Percentiles rank a stretch among this genome's conserved stretches.
Conservation (phyloP, 352 stramenopile species). For the Pythium dissotocum region DNA sequence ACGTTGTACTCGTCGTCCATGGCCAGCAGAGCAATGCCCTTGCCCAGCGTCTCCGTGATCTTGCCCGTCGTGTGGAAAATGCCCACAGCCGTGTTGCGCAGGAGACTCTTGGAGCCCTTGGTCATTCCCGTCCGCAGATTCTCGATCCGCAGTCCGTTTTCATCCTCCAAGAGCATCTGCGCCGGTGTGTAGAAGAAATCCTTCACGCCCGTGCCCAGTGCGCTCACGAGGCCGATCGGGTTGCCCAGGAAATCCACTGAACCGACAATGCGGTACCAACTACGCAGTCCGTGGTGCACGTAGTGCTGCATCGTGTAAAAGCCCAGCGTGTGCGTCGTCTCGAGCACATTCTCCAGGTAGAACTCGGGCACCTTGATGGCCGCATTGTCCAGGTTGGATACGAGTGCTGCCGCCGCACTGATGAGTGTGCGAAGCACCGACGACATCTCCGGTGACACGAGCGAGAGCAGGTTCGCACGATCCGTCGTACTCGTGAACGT, state of each 20-base stretch:
- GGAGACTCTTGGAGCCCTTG: constrained; percentile 84
- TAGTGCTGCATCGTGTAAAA: constrained; percentile 91
- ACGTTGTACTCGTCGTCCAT: constrained; percentile 90
- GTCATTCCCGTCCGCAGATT: constrained; percentile 89
- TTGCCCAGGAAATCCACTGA: constrained; percentile 91
- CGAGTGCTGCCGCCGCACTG: constrained; percentile 71
- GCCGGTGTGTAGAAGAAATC: constrained; percentile 96
- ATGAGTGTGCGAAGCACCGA: constrained; percentile 79
- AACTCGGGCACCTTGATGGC: constrained; percentile 90
- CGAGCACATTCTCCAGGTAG: constrained; percentile 87
- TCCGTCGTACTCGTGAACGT: constrained; percentile 88
- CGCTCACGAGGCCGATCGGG: constrained; percentile 88
- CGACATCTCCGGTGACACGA: constrained; percentile 82
- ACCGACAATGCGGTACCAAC: constrained; percentile 88
- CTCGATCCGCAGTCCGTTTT: constrained; percentile 82
- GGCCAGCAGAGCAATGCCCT: constrained; percentile 79
- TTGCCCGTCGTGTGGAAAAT: constrained; percentile 91
- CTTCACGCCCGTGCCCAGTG: constrained; percentile 87
- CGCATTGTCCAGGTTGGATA: constrained; percentile 86
- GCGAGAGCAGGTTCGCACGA: constrained; percentile 74
- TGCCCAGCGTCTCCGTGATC: constrained; percentile 88
- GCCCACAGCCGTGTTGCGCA: constrained; percentile 85
- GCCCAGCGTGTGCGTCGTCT: constrained; percentile 80
- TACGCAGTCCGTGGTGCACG: constrained; percentile 76
- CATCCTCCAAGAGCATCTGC: constrained; percentile 91